Evolutionary conservation across 257 asterid species (phyloP).

Genomic region (Anisodus tanguticus): DNA sequence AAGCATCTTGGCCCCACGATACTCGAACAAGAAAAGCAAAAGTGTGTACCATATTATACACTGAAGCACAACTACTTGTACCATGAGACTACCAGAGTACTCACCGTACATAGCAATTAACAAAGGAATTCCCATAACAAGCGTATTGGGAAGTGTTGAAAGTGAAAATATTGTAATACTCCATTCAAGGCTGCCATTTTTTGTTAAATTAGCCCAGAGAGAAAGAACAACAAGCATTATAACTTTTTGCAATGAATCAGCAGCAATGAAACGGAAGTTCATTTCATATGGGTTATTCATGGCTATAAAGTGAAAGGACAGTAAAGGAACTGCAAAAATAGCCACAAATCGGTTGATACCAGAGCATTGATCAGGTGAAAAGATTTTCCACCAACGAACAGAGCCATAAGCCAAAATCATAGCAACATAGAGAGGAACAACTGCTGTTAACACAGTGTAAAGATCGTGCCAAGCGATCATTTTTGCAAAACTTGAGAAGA

Average conservation of each 20-base stretch:
- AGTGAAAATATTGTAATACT: slow-evolving; percentile 82
- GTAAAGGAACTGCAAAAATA: slow-evolving; percentile 82
- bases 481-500: slow-evolving; percentile 18
- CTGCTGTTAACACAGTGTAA: slow-evolving; percentile 78
- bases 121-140: slow-evolving; percentile 91
- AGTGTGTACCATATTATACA: slow-evolving; percentile 94
- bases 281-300: slow-evolving; percentile 71
- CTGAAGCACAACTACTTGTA: slow-evolving; percentile 83
- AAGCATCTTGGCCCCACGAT: slow-evolving; percentile 80
- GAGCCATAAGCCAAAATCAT: slow-evolving; percentile 96
- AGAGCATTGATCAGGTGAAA: slow-evolving; percentile 93
- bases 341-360: slow-evolving; percentile 95
- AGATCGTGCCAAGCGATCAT: slow-evolving; percentile 87
- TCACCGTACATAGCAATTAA: slow-evolving; percentile 84
- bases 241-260: slow-evolving; percentile 75
- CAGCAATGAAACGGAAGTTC: slow-evolving; percentile 89
- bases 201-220: slow-evolving; percentile 68
- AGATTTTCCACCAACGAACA: slow-evolving; percentile 96
- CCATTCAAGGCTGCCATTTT: slow-evolving; percentile 87
- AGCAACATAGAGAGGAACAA: slow-evolving; percentile 86
- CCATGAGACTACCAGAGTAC: slow-evolving; percentile 73
- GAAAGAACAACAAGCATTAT: slow-evolving; percentile 71
- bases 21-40: slow-evolving; percentile 74
- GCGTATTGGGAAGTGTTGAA: slow-evolving; percentile 85
- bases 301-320: slow-evolving; percentile 89